A percentile compares a stretch with the other conserved stretches of the same genome.
Conservation (phyloP, 176 grass and related monocot species). For the Bromus sterilis region DNA sequence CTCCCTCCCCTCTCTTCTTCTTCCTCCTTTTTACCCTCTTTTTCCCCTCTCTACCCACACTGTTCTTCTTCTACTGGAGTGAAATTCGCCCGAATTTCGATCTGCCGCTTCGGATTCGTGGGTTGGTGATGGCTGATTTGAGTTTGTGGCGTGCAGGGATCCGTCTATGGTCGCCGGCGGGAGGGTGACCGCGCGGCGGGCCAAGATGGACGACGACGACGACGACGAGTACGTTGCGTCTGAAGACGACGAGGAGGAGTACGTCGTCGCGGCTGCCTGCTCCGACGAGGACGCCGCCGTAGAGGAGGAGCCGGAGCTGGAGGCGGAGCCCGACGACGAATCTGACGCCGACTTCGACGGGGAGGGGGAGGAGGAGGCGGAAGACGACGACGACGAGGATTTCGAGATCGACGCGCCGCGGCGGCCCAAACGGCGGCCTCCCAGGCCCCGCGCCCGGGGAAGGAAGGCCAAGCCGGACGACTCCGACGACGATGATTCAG, state of each 20-base stretch:
- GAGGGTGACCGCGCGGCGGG: slow-evolving; percentile 21
- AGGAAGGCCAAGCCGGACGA: neutral
- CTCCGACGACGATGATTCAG: neutral
- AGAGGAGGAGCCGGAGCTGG: neutral
- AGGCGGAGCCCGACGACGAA: neutral
- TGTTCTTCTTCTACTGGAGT: neutral
- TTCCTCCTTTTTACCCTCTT: neutral
- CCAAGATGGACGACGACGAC: slow-evolving; percentile 17
- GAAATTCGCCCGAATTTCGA: neutral
- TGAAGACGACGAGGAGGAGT: slow-evolving; percentile 32
- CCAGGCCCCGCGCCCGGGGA: neutral
- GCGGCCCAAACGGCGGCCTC: neutral
- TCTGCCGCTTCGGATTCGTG: neutral
- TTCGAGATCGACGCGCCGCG: neutral
- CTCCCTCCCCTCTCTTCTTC: neutral
- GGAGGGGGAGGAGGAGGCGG: neutral
- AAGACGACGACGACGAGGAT: neutral
- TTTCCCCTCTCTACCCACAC: neutral
- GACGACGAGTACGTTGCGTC: slow-evolving; percentile 36
- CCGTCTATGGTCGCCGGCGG: slow-evolving; percentile 31
- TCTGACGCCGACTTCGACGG: neutral
- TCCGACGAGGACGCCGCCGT: neutral
- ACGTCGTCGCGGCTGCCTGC: neutral
- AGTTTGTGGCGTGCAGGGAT: slow-evolving; percentile 10
- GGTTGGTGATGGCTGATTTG: neutral